Evolutionary conservation across 2,329 filamentous ascomycete genomes (phyloP), one percentile per base, ranked within the genome.

Genomic region (Hymenotorrendiella dingleyae): DNA sequence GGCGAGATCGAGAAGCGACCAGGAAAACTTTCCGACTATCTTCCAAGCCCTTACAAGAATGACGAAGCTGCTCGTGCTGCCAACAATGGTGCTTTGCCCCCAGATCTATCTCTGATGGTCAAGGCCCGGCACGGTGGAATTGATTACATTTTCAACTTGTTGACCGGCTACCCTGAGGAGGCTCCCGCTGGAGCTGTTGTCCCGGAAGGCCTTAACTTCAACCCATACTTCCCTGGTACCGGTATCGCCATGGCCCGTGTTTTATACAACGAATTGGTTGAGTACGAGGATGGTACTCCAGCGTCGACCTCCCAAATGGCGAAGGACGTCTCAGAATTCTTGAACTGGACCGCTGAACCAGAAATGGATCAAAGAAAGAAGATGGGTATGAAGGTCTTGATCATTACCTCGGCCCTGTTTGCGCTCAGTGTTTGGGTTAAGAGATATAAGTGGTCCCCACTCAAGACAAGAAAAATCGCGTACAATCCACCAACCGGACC

Each of bases 321-420:
- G 68, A 98, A 98, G 83, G 93, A 98, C 60, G 93, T 98, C 48
- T 82, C 86, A 48, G 93, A 98, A 72, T 98, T 98, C 76, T 78
- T 98, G 64, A 97, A 98, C 83, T 98, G 93, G 93, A 78, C 93
- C 42, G 90, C 93, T 45, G 93, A 98, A 75, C 93, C 93, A 36
- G 93, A 98, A 77, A 95, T 96, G 89, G 93, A 98, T 64, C 84
- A 96, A 66, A 86, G 93, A 65, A 98, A 98, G 86, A 93, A 89
- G 76, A 98, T 97, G 93, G 93, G 93, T 62, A 82, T 94, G 79
- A 97, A 98, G 82, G 86, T 94, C 42, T 68, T 98, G 58, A 81
- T 85, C 55, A 79, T 95, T 55, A 80, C 82, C 42, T 76, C 84
- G 49, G 79, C 83, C 49, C 74, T 98, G 52, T 85, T 88, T 64